Evolutionary conservation across 1,284 basidiomycete genomes (phyloP).

Genomic region (Irpex sp.): DNA sequence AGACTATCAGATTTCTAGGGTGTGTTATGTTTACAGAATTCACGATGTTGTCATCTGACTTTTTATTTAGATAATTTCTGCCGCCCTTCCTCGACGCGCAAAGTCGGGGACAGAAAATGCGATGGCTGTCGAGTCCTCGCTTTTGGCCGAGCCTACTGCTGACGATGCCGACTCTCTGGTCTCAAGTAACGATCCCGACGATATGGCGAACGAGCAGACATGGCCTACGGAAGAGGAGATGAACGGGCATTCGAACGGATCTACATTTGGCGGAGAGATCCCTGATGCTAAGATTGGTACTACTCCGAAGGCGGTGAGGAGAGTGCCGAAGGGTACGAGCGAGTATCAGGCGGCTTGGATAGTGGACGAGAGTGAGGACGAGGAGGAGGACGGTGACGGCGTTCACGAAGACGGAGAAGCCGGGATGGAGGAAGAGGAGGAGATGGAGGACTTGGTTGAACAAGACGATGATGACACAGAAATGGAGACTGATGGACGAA

Average conservation of each 20-base stretch:
- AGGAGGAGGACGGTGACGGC: conserved; percentile 42
- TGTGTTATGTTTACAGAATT: conserved; percentile 32
- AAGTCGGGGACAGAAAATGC: conserved; percentile 30
- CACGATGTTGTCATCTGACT: not conserved
- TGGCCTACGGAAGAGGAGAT: conserved; percentile 99
- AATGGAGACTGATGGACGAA: conserved; percentile 62
- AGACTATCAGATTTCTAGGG: conserved; percentile 84
- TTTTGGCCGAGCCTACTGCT: conserved; percentile 56
- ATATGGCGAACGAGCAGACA: conserved; percentile 93
- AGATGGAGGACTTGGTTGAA: conserved; percentile 59
- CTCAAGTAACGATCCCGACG: conserved; percentile 85
- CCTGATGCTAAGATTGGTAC: conserved; percentile 66
- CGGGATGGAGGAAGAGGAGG: conserved; percentile 55
- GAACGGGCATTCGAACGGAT: conserved; percentile 36
- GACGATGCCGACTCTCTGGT: conserved; percentile 86
- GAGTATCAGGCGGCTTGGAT: conserved; percentile 96
- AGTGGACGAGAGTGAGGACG: conserved; percentile 77
- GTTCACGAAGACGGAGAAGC: conserved; percentile 38
- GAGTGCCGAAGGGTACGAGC: conserved; percentile 86
- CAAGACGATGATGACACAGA: conserved; percentile 42
- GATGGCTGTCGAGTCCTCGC: conserved; percentile 64
- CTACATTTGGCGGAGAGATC: conserved; percentile 35
- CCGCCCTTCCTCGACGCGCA: conserved; percentile 43
- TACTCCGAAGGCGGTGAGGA: conserved; percentile 71
- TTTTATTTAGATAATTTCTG: conserved; percentile 53